phyloP scores from a whole-genome alignment of 2,329 filamentous ascomycete species.

The Apiospora arundinis region DNA sequence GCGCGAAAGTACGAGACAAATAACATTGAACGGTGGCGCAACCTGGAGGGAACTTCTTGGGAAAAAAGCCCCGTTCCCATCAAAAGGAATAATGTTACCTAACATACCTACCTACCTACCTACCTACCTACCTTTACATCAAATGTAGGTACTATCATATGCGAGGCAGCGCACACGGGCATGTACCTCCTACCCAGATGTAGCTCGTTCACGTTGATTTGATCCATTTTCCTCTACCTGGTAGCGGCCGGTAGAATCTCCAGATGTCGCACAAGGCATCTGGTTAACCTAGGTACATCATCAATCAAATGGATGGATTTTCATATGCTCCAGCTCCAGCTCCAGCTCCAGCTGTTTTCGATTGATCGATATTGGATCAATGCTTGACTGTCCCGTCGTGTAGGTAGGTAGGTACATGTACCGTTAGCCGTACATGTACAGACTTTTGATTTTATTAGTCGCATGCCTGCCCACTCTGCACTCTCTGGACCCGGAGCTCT shows the following conservation, averaged over 20 bases:
- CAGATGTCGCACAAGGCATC: constrained; percentile 4
- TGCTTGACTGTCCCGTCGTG: background rate
- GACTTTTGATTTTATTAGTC: constrained; percentile 12
- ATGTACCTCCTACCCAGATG: background rate
- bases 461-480: constrained; percentile 13
- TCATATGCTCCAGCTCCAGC: constrained; percentile 11
- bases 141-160: background rate
- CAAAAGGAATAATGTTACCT: background rate
- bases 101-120: too few species aligned
- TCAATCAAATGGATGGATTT: background rate
- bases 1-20: background rate
- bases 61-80: background rate
- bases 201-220: constrained; percentile 7
- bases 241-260: background rate
- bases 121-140: background rate
- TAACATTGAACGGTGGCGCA: background rate
- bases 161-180: background rate
- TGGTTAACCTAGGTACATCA: background rate
- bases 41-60: constrained; percentile 6
- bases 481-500: background rate
- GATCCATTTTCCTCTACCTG: background rate
- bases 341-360: background rate
- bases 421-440: background rate
- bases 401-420: constrained; percentile 16
- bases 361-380: background rate